Conservation (phyloP, 1,284 basidiomycete species). For the Gomphus bonarii region DNA sequence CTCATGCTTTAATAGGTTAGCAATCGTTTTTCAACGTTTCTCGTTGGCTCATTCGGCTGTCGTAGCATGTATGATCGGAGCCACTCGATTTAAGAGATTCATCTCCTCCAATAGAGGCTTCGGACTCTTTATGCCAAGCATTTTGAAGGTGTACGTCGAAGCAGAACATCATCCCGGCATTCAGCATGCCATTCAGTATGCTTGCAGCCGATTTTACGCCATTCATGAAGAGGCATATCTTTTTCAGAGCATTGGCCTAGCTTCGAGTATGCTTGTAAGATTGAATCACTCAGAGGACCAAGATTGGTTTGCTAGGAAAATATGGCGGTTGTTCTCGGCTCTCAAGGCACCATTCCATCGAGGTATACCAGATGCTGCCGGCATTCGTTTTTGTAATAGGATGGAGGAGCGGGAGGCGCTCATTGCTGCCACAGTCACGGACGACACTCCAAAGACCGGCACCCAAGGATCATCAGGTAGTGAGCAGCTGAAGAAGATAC, state of each 20-base stretch:
- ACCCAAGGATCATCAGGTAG: conserved; percentile 25
- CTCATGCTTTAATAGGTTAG: conserved; percentile 61
- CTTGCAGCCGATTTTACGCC: conserved; percentile 62
- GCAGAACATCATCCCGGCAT: conserved; percentile 45
- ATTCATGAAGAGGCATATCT: conserved; percentile 68
- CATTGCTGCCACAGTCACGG: conserved; percentile 48
- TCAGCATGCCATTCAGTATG: conserved; percentile 61
- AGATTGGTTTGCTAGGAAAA: conserved; percentile 38
- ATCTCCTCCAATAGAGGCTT: conserved; percentile 67
- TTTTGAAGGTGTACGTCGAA: conserved; percentile 60
- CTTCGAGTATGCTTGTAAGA: conserved; percentile 44
- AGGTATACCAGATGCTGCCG: conserved; percentile 46
- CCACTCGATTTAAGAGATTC: conserved; percentile 65
- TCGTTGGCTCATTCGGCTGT: conserved; percentile 1
- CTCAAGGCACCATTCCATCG: conserved; percentile 32
- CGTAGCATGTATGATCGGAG: conserved; percentile 56
- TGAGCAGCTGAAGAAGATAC: conserved; percentile 30
- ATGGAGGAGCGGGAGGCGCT: conserved; percentile 63
- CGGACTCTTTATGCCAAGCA: conserved; percentile 57
- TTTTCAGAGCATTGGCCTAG: conserved; percentile 61
- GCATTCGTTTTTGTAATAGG: conserved; percentile 57
- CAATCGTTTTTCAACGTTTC: neutral
- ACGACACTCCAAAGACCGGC: conserved; percentile 54
- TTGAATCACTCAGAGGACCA: conserved; percentile 33
- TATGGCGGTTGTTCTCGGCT: conserved; percentile 46